A percentile compares a stretch with the other conserved stretches of the same genome.
These are phyloP conservation scores for Draba incana DNA, from an alignment of 345 rosid species.

Conservation along the genomic window DNA sequence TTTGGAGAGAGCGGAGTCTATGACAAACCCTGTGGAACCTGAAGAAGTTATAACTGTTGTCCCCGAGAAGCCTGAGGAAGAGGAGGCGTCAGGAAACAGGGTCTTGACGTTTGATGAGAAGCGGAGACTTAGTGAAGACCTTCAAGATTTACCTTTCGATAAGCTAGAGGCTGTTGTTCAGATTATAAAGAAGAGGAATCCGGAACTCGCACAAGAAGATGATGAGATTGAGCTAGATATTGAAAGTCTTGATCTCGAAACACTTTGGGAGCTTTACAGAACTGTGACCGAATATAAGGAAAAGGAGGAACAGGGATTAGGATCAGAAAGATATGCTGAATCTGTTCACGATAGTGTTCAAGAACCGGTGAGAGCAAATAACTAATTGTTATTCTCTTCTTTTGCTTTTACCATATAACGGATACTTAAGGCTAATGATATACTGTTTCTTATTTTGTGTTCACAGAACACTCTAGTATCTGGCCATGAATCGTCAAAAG, in stretches of 20 bases:
- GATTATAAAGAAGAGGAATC: constrained; percentile 80
- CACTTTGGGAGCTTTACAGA: constrained; percentile 88
- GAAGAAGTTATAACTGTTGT: constrained; percentile 36
- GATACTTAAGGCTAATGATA: not conserved
- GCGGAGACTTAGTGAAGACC: constrained; percentile 68
- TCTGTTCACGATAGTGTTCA: constrained; percentile 43
- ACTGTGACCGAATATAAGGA: constrained; percentile 54
- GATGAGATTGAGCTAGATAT: constrained; percentile 95
- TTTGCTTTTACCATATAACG: constrained; percentile 11
- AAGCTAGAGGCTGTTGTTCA: constrained; percentile 72
- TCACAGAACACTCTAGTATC: constrained; percentile 37
- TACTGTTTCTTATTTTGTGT: constrained; percentile 7
- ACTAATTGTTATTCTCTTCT: constrained; percentile 20
- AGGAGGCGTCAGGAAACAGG: constrained; percentile 47
- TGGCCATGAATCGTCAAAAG: constrained; percentile 25
- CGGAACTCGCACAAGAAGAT: constrained; percentile 67
- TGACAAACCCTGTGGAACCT: constrained; percentile 45
- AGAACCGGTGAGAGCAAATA: constrained; percentile 50
- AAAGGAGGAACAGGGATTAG: constrained; percentile 46
- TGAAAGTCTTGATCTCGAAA: constrained; percentile 74
- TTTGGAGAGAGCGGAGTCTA: constrained; percentile 55
- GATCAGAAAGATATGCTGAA: constrained; percentile 46
- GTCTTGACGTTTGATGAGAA: constrained; percentile 86
- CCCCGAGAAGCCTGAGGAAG: constrained; percentile 50
- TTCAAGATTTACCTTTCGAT: constrained; percentile 79